phyloP scores from a whole-genome alignment of 2,329 filamentous ascomycete species.

The Cadophora gregata region DNA sequence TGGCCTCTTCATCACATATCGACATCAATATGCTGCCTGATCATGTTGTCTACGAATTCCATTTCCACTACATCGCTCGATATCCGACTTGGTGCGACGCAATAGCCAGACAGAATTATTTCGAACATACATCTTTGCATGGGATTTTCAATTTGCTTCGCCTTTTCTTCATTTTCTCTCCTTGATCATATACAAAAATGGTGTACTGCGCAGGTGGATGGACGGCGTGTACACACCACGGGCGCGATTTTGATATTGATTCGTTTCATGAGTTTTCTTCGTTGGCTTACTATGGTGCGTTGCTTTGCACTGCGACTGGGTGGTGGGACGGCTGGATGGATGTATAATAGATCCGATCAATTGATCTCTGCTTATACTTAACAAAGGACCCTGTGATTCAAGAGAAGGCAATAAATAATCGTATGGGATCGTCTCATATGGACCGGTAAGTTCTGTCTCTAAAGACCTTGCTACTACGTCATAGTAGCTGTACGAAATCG shows the following conservation, averaged over 20 bases:
- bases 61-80: background rate
- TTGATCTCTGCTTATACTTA: background rate
- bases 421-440: too few relatives aligned
- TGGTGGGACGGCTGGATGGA: background rate
- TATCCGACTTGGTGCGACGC: background rate
- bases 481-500: too few relatives aligned
- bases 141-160: background rate
- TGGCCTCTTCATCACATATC: background rate
- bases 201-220: background rate
- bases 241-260: background rate
- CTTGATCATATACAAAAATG: background rate
- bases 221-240: background rate
- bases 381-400: too few relatives aligned
- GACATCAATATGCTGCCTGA: background rate
- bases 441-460: too few relatives aligned
- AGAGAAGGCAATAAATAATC: too few relatives aligned
- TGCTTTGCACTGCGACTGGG: background rate
- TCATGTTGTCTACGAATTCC: constrained; percentile 11
- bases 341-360: constrained; percentile 7
- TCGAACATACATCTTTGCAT: background rate
- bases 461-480: too few relatives aligned
- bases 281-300: background rate
- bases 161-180: background rate
- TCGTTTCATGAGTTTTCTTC: background rate
- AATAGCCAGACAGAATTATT: background rate